Conservation (phyloP, 2,329 filamentous ascomycete species). For the Chaetomiaceae sp. region DNA sequence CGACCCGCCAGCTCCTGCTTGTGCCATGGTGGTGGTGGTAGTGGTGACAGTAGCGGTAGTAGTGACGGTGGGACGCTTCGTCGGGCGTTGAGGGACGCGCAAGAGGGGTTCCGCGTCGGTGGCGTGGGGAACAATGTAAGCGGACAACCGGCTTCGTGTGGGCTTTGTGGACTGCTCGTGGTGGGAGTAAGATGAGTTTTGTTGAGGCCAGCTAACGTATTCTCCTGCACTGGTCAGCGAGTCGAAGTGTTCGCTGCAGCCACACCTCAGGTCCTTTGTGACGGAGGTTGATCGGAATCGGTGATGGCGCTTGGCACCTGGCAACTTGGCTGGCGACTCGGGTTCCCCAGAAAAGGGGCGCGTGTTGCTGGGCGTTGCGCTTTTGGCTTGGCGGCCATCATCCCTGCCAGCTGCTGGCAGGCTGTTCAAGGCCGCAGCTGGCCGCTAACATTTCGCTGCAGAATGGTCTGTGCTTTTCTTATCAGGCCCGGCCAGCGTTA, state of each 20-base stretch:
- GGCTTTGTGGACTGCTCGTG: no score
- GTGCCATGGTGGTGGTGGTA: conserved; percentile 62
- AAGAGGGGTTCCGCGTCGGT: conserved; percentile 14
- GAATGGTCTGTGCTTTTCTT: conserved; percentile 10
- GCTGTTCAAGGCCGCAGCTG: background rate
- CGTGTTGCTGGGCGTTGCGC: background rate
- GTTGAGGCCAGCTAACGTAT: conserved; percentile 1
- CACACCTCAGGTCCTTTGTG: conserved; percentile 7
- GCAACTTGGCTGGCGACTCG: background rate
- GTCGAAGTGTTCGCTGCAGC: background rate
- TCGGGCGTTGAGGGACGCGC: conserved; percentile 18
- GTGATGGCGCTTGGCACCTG: conserved; percentile 9
- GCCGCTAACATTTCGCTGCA: no score
- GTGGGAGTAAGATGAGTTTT: no score
- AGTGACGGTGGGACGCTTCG: background rate
- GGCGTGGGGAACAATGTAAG: background rate
- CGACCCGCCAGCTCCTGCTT: conserved; percentile 65
- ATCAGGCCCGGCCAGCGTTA: background rate
- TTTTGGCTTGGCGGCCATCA: conserved; percentile 24
- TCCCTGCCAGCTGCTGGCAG: conserved; percentile 11
- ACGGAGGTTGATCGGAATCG: conserved; percentile 6
- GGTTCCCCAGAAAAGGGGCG: conserved; percentile 13
- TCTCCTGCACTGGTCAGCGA: conserved; percentile 8
- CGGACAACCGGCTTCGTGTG: no score
- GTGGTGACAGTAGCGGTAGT: background rate